Conservation (phyloP, 2,329 filamentous ascomycete genomes). For the Reticulascus tulasneorum region DNA sequence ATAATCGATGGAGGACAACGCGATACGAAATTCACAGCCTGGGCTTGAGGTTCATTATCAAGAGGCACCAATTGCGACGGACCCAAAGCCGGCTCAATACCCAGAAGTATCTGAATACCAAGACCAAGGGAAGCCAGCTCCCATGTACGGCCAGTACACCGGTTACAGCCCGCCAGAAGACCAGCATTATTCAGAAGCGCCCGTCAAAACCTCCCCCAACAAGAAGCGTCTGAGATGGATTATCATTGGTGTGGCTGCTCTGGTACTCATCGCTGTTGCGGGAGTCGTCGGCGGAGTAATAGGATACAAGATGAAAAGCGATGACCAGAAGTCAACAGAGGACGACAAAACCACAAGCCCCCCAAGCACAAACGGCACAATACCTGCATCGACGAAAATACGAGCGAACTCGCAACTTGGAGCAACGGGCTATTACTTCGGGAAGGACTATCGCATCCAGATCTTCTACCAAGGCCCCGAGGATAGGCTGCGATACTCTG, state of each 20-base stretch:
- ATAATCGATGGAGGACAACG: no score
- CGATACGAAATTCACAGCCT: no score
- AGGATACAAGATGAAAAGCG: slow-evolving; percentile 7
- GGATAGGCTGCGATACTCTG: neutral
- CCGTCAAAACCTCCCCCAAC: no score
- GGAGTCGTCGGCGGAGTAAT: slow-evolving; percentile 7
- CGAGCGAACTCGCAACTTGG: slow-evolving; percentile 6
- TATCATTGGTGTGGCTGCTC: neutral
- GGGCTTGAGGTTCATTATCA: no score
- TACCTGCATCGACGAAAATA: slow-evolving; percentile 6
- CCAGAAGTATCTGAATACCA: no score
- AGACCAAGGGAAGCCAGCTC: no score
- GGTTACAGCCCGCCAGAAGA: no score
- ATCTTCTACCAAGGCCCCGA: slow-evolving; percentile 9
- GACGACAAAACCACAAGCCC: neutral
- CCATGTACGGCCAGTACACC: no score
- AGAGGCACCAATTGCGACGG: no score
- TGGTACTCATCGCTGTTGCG: slow-evolving; percentile 1
- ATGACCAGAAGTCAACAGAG: neutral
- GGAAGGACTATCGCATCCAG: slow-evolving; percentile 4
- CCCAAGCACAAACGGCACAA: neutral
- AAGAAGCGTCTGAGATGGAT: no score
- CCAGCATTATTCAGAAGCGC: no score
- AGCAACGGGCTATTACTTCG: slow-evolving; percentile 6
- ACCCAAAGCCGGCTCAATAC: no score